Percentiles rank a stretch among this genome's conserved stretches.
These are phyloP conservation scores for Dendrobium chrysotoxum DNA, from an alignment of 106 monocot species.

Conservation along the genomic window DNA sequence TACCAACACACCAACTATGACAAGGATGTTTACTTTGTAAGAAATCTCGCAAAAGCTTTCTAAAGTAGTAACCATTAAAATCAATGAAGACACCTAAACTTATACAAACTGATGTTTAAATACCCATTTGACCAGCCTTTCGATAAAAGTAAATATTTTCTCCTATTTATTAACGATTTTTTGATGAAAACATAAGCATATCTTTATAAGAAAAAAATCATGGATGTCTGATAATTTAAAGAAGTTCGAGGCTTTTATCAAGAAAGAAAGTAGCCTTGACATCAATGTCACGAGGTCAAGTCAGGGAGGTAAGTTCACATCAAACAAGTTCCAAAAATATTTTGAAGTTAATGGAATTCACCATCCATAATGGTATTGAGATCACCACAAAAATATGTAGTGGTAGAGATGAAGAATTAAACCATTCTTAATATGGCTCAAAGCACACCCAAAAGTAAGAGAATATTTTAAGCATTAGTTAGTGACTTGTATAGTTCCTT, in stretches of 20 bases:
- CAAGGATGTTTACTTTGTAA: constrained; percentile 19
- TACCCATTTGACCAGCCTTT: background rate
- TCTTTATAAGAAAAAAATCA: constrained; percentile 6
- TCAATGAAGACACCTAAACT: constrained; percentile 1
- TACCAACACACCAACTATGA: background rate
- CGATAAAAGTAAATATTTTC: constrained; percentile 5
- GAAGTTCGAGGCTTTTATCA: background rate
- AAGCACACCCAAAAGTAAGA: background rate
- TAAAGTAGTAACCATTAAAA: background rate
- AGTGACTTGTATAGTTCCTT: no score
- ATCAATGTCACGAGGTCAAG: background rate
- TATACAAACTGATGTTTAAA: constrained; percentile 10
- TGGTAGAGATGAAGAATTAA: background rate
- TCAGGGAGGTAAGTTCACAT: background rate
- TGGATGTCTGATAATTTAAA: background rate
- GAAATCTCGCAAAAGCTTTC: constrained; percentile 8
- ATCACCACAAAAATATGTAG: no score
- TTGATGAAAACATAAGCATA: background rate
- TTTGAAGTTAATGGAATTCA: background rate
- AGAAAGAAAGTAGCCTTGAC: background rate
- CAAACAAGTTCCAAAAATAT: background rate
- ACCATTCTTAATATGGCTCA: background rate
- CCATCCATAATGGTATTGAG: background rate
- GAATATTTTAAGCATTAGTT: background rate
- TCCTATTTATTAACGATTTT: constrained; percentile 16